Evolutionary conservation across 192 early-diverging fungal genomes (phyloP), one percentile per base, ranked within the genome.

Genomic region (Coemansia brasiliensis): DNA sequence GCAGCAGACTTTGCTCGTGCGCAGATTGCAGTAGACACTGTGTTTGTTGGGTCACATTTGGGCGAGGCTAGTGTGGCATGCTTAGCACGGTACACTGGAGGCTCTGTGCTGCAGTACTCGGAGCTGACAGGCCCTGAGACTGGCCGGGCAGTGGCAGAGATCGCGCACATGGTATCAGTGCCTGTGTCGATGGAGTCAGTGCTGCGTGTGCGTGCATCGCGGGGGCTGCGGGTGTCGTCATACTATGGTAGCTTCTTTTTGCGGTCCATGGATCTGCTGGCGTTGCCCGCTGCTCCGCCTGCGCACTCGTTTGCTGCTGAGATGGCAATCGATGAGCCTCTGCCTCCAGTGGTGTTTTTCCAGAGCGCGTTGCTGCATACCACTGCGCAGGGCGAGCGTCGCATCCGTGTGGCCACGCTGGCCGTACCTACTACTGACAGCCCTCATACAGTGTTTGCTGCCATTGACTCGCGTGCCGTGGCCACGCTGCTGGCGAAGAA

Each of bases 231-330:
- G 35, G 92, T 96, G 88, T 85, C 87, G 18, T 81, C 90, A 15
- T 97, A 91, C 79, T 93, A 98, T 48, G 96, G 96, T 12, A 95
- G 96, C 87, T 97, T 97, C 69, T 98, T 98, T 78, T 83, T 98
- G 39, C 91, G 94, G 8, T 92, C 92, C 39, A 89, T 94, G 20
- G 96, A 98, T 63, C 71, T 98, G 18, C 72, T 97, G 21, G 85
- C 92, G 11, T 69, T 98, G 51, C 96, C 96, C 40, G 95, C 90
- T 56, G 96, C 95, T 7, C 89, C 85, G 68, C 94, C 94, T 35
- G 92, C 95, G 79, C 92, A 94, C 62, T 82, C 83, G 11, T 98
- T 95, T 63, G 87, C 85, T 5, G 86, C 95, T 25, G 96, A 98
- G 57, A 77, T 94, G 20, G 88, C 90, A 53, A 90, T 94, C 38